Conservation (phyloP, 2,329 filamentous ascomycete genomes). For the Colletotrichum zoysiae region DNA sequence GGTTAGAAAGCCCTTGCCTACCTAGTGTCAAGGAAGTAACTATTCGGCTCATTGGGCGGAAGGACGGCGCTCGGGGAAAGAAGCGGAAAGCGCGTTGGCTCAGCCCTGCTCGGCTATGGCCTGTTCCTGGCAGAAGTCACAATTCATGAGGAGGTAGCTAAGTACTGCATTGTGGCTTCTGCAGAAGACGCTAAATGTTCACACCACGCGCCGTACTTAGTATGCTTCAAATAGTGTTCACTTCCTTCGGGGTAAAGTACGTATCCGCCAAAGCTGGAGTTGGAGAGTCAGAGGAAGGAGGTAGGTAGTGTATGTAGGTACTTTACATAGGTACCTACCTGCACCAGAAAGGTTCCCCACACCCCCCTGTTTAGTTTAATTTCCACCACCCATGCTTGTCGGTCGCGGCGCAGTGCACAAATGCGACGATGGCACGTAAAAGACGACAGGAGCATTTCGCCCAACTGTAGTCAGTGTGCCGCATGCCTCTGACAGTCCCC, state of each 20-base stretch:
- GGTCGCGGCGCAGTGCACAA: slow-evolving; percentile 38
- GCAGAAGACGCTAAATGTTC: background rate
- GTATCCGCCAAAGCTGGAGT: slow-evolving; percentile 8
- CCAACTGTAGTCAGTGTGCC: slow-evolving; percentile 23
- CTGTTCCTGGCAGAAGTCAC: slow-evolving; percentile 12
- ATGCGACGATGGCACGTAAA: slow-evolving; percentile 35
- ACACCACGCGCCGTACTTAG: slow-evolving; percentile 7
- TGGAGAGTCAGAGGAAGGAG: background rate
- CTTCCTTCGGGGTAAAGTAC: slow-evolving; percentile 13
- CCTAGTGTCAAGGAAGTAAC: slow-evolving; percentile 11
- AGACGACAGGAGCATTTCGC: slow-evolving; percentile 31
- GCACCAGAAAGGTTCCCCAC: slow-evolving; percentile 5
- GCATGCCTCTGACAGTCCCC: background rate
- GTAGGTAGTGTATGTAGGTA: too few relatives aligned
- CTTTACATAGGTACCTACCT: slow-evolving; percentile 16
- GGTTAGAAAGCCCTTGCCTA: slow-evolving; percentile 20
- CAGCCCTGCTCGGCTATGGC: slow-evolving; percentile 37
- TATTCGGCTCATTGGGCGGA: slow-evolving; percentile 20
- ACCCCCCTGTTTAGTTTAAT: slow-evolving; percentile 30
- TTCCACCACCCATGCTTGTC: slow-evolving; percentile 22
- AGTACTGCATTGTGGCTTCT: slow-evolving; percentile 15
- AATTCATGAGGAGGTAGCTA: background rate
- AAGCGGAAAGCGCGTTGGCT: slow-evolving; percentile 38
- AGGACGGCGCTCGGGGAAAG: slow-evolving; percentile 2
- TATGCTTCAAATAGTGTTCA: slow-evolving; percentile 22